phyloP scores from a whole-genome alignment of 306 rosid species.

The Rosa chinensis region DNA sequence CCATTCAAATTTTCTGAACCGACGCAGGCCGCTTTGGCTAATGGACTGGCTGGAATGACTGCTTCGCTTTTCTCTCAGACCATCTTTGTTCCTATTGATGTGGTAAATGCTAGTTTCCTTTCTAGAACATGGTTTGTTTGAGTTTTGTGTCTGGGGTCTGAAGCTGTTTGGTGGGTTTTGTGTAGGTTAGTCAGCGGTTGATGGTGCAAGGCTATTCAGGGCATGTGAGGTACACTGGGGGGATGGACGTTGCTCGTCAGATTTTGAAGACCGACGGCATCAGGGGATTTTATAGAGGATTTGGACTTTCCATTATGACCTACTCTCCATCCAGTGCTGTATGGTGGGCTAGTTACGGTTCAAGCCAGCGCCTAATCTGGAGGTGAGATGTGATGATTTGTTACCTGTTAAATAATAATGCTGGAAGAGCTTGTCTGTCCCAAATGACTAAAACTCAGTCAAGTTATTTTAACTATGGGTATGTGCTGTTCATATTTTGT shows the following conservation, averaged over 20 bases:
- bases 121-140: slow-evolving; percentile 2
- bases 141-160: neutral
- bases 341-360: slow-evolving; percentile 98
- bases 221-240: slow-evolving; percentile 71
- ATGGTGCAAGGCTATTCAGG: slow-evolving; percentile 98
- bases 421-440: slow-evolving; percentile 21
- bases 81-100: slow-evolving; percentile 87
- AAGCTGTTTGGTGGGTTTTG: slow-evolving; percentile 11
- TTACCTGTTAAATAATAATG: slow-evolving; percentile 7
- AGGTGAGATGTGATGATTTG: slow-evolving; percentile 69
- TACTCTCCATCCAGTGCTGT: slow-evolving; percentile 93
- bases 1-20: slow-evolving; percentile 78
- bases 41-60: slow-evolving; percentile 83
- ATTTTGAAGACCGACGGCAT: slow-evolving; percentile 64
- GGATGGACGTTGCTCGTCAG: slow-evolving; percentile 81
- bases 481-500: neutral
- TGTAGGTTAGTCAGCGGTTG: slow-evolving; percentile 83
- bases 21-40: slow-evolving; percentile 77
- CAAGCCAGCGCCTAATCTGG: slow-evolving; percentile 87
- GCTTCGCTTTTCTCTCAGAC: slow-evolving; percentile 76
- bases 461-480: neutral
- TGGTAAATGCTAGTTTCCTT: slow-evolving; percentile 45
- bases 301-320: slow-evolving; percentile 86
- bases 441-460: neutral
- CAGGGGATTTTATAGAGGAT: slow-evolving; percentile 83